Evolutionary conservation across 2,329 filamentous ascomycete species (phyloP), one percentile per base, ranked within the genome.

Genomic region (Dichotomopilus funicola): DNA sequence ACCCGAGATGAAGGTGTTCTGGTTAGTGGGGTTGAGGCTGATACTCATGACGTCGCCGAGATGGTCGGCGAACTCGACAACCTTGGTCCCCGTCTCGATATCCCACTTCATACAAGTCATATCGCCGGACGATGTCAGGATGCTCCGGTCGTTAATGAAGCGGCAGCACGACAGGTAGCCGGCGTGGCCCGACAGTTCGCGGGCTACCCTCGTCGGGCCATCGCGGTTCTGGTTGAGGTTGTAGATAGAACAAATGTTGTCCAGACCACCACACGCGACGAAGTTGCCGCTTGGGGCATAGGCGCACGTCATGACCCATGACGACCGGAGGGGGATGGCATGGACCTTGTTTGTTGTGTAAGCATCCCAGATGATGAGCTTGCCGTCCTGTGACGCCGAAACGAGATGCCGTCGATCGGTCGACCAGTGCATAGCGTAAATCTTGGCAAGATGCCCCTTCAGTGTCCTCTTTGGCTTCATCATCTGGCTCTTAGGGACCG

Each of bases 91-190:
- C 0, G 92, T 95, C 75, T 99, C 94, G 62, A 99, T 92, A 77
- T 99, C 94, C 94, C 94, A 99, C 69, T 97, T 89, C 87, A 97
- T 96, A 73, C 94, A 99, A 51, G 94, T 99, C 94, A 99, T 99
- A 71, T 99, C 94, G 61, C 94, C 94, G 2, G 94, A 99, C 0
- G 94, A 97, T 58, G 94, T 99, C 62, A 99, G 84, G 68, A 99
- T 97, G 69, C 90, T 91, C 68, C 94, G 87, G 76, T 99, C 94
- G 72, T 96, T 97, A 78, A 97, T 95, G 74, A 99, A 99, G 62
- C 94, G 88, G 72, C 94, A 97, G 87, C 94, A 99, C 27, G 91
- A 96, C 45, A 99, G 83, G 69, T 99, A 99, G 50, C 94, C 94
- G 45, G 92, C 95, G 72, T 99, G 94, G 44, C 94, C 94, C 36